Evolutionary conservation across 495 filamentous ascomycete genomes (phyloP), one percentile per base, ranked within the genome.

Genomic region (Gamarada debralockiae): DNA sequence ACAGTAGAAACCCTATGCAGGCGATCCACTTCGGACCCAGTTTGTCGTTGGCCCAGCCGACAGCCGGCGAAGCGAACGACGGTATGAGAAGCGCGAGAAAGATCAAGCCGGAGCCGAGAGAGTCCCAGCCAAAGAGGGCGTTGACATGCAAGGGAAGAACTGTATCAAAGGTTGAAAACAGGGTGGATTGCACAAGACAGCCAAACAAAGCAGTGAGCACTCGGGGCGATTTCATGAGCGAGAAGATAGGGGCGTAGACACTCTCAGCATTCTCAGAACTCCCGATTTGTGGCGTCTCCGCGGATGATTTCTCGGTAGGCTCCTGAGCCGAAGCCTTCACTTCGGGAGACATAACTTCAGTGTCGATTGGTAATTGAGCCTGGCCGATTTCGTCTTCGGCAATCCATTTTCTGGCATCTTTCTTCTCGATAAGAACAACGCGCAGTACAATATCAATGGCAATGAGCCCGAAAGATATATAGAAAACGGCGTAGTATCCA

Each of bases 401-500:
- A 3, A 39, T 3, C 5, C n/a, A 92, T 56, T 71, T 74, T 10
- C 58, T 65, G 18, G 86, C 86, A 50, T 84, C 70, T 57, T 84
- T 88, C 68, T 83, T 84, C 70, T 93, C 89, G 41, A 93, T 81
- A 63, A 91, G 67, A 3, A 82, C 50, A 13, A 90, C 59, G 7
- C 86, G 80, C 3, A 90, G 65, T 12, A 84, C 54, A 41, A 91
- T 79, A 58, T 92, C 87, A 23, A 90, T 37, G 3, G 59, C 75
- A 34, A 91, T 77, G 27, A 90, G 60, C 0, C 68, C 80, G 67
- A 88, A 90, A 13, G 80, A 76, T 66, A 89, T 75, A n/a, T 72
- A 81, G 58, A 83, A 91, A 2, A 90, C 85, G 8, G 82, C 74
- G 59, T 84, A 82, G 58, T 90, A 90, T 6, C 87, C 87, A 4